Percentiles rank a stretch among this genome's conserved stretches.
These are phyloP conservation scores for Vigna trinervia DNA, from an alignment of 306 rosid genomes.

Conservation along the genomic window DNA sequence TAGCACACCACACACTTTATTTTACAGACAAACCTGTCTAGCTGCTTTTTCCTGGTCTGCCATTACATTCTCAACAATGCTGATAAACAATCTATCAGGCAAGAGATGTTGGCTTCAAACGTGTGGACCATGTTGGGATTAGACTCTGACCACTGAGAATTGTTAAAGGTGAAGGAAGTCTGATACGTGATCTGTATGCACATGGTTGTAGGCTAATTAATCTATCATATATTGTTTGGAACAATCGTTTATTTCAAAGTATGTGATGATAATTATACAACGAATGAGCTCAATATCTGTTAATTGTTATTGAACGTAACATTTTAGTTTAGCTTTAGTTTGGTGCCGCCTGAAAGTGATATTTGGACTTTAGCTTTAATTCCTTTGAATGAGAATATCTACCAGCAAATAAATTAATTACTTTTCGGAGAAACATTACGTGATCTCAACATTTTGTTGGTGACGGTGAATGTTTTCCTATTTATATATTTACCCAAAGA, in stretches of 20 bases:
- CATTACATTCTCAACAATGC: not conserved
- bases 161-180: slow-evolving; percentile 15
- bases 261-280: not conserved
- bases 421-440: not conserved
- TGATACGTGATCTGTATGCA: not conserved
- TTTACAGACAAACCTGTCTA: not conserved
- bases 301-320: slow-evolving; percentile 24
- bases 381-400: not conserved
- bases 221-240: not conserved
- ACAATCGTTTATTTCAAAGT: not conserved
- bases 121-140: slow-evolving; percentile 2
- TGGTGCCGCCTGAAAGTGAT: not conserved
- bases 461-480: not conserved
- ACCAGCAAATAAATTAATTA: not conserved
- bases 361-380: not conserved
- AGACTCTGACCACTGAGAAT: not conserved
- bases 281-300: not conserved
- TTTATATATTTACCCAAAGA: not conserved
- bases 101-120: slow-evolving; percentile 14
- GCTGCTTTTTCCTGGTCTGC: slow-evolving; percentile 22
- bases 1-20: slow-evolving; percentile 25
- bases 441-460: not conserved
- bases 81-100: slow-evolving; percentile 14
- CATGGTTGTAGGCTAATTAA: slow-evolving; percentile 3
- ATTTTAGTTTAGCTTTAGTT: not conserved